Percentiles rank a stretch among this genome's conserved stretches.
Evolutionary conservation across 495 filamentous ascomycete genomes (phyloP).

Genomic region (Penicillium pancosmium): DNA sequence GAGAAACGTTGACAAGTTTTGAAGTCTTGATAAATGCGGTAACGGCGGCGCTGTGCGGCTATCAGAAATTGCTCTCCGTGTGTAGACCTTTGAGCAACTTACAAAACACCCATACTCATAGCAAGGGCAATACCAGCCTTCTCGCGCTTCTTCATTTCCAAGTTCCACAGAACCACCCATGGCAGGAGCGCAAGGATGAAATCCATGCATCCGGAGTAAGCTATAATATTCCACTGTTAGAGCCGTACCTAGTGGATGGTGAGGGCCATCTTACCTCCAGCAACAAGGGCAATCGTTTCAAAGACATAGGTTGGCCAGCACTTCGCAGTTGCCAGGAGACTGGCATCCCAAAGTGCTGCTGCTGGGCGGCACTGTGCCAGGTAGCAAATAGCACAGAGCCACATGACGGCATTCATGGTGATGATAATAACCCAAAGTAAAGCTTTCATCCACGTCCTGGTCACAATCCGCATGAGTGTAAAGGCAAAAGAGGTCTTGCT

Average conservation of each 20-base stretch:
- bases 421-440: conserved; percentile 28
- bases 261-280: conserved; percentile 17
- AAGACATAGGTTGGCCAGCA: conserved; percentile 25
- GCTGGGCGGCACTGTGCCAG: conserved; percentile 25
- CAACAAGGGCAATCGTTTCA: conserved; percentile 20
- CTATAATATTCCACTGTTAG: conserved; percentile 6
- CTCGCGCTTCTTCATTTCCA: conserved; percentile 27
- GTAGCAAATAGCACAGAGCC: conserved; percentile 21
- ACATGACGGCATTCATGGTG: conserved; percentile 27
- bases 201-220: conserved; percentile 28
- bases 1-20: conserved; percentile 17
- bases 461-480: conserved; percentile 27
- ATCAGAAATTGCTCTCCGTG: not conserved
- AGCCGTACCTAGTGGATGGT: not conserved
- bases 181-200: conserved; percentile 25
- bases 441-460: conserved; percentile 19
- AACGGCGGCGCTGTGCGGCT: conserved; percentile 12
- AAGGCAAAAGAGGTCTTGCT: conserved; percentile 30
- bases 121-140: conserved; percentile 26
- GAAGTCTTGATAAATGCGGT: conserved; percentile 29
- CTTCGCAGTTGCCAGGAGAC: conserved; percentile 15
- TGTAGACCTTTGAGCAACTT: not conserved
- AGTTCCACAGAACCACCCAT: conserved; percentile 24
- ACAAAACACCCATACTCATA: conserved; percentile 30
- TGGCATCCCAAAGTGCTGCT: conserved; percentile 19